These are phyloP conservation scores for Penicillium subrubescens DNA, from an alignment of 495 filamentous ascomycete species.

Conservation along the genomic window DNA sequence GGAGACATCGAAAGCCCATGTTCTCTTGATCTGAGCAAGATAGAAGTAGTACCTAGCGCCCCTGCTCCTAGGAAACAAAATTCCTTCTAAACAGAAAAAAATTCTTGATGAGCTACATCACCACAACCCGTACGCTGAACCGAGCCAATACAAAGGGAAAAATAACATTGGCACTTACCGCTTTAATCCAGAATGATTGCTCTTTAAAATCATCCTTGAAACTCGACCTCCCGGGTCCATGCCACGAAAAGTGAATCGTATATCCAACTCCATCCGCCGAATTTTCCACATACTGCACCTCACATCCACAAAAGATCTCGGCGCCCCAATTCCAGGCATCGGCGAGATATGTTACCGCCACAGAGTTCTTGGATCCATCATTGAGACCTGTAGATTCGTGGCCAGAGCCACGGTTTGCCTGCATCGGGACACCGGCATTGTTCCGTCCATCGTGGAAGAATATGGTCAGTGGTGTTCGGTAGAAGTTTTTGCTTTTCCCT, in stretches of 20 bases:
- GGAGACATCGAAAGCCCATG: neutral
- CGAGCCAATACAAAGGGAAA: neutral
- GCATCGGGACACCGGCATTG: conserved; percentile 63
- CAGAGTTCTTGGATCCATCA: conserved; percentile 67
- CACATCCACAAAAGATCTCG: conserved; percentile 72
- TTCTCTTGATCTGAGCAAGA: neutral
- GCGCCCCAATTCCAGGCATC: conserved; percentile 78
- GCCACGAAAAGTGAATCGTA: conserved; percentile 66
- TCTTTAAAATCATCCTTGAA: conserved; percentile 60
- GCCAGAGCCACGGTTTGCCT: conserved; percentile 58
- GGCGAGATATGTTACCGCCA: conserved; percentile 66
- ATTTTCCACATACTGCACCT: conserved; percentile 66
- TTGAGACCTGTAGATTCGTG: conserved; percentile 66
- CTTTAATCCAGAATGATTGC: conserved; percentile 71
- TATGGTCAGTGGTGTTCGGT: conserved; percentile 61
- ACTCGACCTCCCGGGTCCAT: conserved; percentile 57
- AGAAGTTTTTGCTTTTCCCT: conserved; percentile 54
- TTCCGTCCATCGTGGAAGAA: conserved; percentile 62
- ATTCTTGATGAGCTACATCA: neutral
- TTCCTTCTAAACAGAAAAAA: neutral
- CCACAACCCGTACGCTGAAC: neutral
- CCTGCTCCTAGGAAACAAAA: neutral
- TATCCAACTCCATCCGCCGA: conserved; percentile 54
- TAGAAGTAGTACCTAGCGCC: neutral
- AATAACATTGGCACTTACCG: conserved; percentile 43